Evolutionary conservation across 1,139 yeast genomes (phyloP).

Genomic region (Meyerozyma smithsonii): DNA sequence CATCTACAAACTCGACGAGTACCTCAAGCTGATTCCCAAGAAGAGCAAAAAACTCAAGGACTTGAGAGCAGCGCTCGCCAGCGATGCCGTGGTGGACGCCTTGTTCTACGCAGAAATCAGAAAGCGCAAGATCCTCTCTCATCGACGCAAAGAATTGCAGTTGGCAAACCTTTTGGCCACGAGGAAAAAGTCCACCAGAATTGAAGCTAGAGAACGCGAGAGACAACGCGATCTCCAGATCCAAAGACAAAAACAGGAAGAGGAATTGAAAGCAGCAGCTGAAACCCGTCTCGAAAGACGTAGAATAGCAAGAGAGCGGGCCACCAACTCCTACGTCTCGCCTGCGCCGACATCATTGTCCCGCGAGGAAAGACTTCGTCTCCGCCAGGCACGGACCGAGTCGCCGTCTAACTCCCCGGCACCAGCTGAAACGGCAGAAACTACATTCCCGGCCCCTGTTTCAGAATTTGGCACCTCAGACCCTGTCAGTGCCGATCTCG

Average conservation of each 20-base stretch:
- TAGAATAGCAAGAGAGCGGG: conserved; percentile 19
- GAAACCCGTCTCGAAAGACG: conserved; percentile 37
- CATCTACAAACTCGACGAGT: conserved; percentile 27
- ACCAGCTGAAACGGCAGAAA: background rate
- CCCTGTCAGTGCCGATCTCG: too few relatives aligned
- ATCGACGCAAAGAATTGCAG: conserved; percentile 44
- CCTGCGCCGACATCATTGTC: conserved; percentile 21
- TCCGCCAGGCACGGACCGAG: conserved; percentile 17
- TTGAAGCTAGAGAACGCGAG: conserved; percentile 45
- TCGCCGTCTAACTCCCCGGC: background rate
- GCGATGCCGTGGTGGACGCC: conserved; percentile 8
- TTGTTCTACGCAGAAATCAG: conserved; percentile 23
- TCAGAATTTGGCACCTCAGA: background rate
- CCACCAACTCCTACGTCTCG: conserved; percentile 14
- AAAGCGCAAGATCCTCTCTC: conserved; percentile 38
- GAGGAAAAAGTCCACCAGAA: conserved; percentile 44
- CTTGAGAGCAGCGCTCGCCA: conserved; percentile 8
- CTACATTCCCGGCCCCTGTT: too few relatives aligned
- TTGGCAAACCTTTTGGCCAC: conserved; percentile 45
- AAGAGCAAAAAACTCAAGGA: conserved; percentile 19
- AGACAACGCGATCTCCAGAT: conserved; percentile 28
- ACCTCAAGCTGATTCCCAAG: conserved; percentile 14
- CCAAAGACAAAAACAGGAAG: conserved; percentile 9
- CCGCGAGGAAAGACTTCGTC: conserved; percentile 41
- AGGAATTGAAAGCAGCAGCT: conserved; percentile 27